Evolutionary conservation across 1,284 basidiomycete genomes (phyloP), one percentile per base, ranked within the genome.

Genomic region (Marasmius tenuissimus): DNA sequence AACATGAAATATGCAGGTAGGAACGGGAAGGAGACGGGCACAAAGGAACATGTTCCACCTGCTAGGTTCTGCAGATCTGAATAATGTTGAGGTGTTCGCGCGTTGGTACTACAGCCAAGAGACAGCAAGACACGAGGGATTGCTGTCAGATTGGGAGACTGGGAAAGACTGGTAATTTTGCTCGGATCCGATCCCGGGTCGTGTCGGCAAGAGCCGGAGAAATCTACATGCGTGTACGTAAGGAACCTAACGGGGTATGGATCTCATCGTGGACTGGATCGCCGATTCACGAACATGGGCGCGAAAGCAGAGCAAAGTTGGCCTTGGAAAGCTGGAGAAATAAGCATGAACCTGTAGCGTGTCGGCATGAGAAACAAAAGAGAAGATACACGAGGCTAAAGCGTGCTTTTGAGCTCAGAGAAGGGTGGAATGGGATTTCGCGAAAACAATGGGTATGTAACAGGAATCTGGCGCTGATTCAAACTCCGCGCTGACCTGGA

Each of bases 191-290:
- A 57, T 48, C 34, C 58, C 48, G 50, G 33, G 37, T 57, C 27
- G 3, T 4, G 22, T 22, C 35, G 34, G 54, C 47, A 57, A 40
- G 16, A 35, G n/a, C 16, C 37, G 34, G n/a, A 42, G 33, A 53
- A 50, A 50, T 20, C 47, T 58, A 37, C 47, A 35, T 35, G 34
- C n/a, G 14, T 12, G n/a, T 50, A 57, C 39, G 45, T 59, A 33
- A 53, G 58, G 42, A 59, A 38, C 52, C 53, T 48, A 59, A 39
- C 53, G 33, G 45, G 50, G 47, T 64, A 67, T 67, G 63, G 67
- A 69, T 69, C 67, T 67, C 63, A 69, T 69, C 68, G 64, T 54
- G 53, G 60, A 51, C 42, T 66, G 66, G 63, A 71, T 69, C 68
- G 51, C 65, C 64, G 66, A 68, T 70, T 60, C 40, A 40, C 33